Conservation (phyloP, 73 alveolate species). For the Paramecium sexaurelia region DNA sequence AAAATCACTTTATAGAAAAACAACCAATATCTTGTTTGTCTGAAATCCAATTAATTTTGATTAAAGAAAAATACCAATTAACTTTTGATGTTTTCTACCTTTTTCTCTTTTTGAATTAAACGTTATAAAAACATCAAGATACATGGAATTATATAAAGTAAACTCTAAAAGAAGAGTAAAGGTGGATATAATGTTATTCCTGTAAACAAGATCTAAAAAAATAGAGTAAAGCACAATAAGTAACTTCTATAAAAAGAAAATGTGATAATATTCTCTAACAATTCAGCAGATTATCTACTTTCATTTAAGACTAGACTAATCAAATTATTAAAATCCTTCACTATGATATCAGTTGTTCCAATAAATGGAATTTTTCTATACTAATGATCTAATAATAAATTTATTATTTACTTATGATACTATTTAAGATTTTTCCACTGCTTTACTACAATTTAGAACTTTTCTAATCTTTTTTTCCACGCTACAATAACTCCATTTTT, state of each 20-base stretch:
- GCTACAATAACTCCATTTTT: background rate
- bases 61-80: background rate
- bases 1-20: conserved; percentile 17
- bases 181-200: background rate
- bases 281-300: conserved; percentile 16
- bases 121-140: background rate
- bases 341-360: background rate
- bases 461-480: background rate
- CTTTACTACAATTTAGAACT: background rate
- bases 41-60: background rate
- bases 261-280: conserved; percentile 1
- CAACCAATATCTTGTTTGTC: background rate
- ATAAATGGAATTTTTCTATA: background rate
- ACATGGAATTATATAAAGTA: background rate
- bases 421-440: background rate
- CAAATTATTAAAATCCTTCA: background rate
- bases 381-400: background rate
- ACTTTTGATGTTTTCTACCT: background rate
- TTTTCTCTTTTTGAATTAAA: background rate
- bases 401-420: background rate
- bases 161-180: background rate
- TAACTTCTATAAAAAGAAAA: conserved; percentile 36
- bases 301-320: background rate
- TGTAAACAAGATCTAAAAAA: background rate
- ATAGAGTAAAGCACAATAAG: background rate